Evolutionary conservation across 805 yeast genomes (phyloP).

Genomic region (Sungouiella blattae): DNA sequence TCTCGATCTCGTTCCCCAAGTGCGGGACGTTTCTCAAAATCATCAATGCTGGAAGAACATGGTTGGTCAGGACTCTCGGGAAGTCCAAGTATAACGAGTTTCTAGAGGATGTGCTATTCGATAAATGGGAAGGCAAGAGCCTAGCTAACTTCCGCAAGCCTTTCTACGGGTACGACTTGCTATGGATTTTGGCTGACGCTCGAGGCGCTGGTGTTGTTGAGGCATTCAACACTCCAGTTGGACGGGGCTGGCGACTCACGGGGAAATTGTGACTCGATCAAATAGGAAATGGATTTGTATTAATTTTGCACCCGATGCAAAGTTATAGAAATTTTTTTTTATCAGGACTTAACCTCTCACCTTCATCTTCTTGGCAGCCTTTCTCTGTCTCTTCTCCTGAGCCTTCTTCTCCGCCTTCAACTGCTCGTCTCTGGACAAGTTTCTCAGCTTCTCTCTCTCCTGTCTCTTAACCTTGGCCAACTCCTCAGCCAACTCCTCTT

Average conservation of each 20-base stretch:
- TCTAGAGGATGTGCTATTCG: constrained; percentile 38
- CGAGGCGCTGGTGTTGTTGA: constrained; percentile 52
- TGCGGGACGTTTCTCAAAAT: constrained; percentile 48
- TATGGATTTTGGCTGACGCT: constrained; percentile 50
- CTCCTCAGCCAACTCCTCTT: constrained; percentile 67
- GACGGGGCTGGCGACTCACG: constrained; percentile 56
- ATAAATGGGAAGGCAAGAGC: constrained; percentile 43
- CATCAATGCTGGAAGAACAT: constrained; percentile 40
- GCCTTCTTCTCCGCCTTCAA: constrained; percentile 75
- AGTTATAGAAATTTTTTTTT: no score
- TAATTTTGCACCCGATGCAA: no score
- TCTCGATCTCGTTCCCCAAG: constrained; percentile 46
- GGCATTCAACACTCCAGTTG: constrained; percentile 51
- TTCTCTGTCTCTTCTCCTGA: constrained; percentile 77
- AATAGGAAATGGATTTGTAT: neutral
- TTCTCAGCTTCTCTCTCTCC: constrained; percentile 54
- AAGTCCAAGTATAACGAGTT: constrained; percentile 40
- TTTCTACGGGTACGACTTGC: constrained; percentile 47
- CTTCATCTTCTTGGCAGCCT: constrained; percentile 61
- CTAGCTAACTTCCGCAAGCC: constrained; percentile 44
- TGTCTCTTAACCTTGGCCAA: constrained; percentile 67
- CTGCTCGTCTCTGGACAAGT: constrained; percentile 72
- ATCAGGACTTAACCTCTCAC: constrained; percentile 33
- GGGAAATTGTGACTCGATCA: constrained; percentile 34
- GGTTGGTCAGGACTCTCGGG: constrained; percentile 39